These are phyloP conservation scores for Solanum etuberosum DNA, from an alignment of 257 asterid species.

Conservation along the genomic window DNA sequence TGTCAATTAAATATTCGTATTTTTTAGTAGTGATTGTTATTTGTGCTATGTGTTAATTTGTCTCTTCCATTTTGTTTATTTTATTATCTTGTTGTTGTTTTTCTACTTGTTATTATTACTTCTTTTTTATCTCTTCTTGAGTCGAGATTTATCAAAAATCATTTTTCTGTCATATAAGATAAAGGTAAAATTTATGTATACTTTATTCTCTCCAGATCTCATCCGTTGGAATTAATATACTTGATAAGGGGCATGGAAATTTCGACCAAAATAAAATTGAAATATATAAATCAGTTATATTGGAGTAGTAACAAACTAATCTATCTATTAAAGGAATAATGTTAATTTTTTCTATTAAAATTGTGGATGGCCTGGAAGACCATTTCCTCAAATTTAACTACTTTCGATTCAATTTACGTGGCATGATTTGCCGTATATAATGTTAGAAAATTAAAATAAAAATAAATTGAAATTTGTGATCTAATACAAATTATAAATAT, in stretches of 20 bases:
- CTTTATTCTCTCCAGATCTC: rapidly evolving
- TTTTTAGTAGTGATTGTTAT: neutral
- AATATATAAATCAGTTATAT: neutral
- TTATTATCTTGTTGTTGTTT: no score
- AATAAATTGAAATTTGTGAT: neutral
- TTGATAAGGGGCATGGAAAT: neutral
- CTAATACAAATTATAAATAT: neutral
- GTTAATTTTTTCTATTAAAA: neutral
- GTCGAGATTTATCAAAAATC: neutral
- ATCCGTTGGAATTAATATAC: neutral
- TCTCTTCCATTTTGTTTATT: no score
- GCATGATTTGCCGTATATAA: no score
- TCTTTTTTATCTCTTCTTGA: neutral
- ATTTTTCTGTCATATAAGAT: no score
- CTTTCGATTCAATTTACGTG: no score
- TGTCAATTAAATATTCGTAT: neutral
- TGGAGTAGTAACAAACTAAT: neutral
- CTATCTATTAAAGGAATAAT: no score
- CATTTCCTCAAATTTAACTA: neutral
- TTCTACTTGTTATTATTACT: no score
- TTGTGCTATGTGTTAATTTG: neutral
- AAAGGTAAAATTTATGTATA: no score
- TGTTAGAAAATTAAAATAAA: no score
- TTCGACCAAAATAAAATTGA: no score
- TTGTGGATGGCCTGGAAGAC: neutral